Evolutionary conservation across 805 yeast genomes (phyloP).

Genomic region (Nakazawaea holstii): DNA sequence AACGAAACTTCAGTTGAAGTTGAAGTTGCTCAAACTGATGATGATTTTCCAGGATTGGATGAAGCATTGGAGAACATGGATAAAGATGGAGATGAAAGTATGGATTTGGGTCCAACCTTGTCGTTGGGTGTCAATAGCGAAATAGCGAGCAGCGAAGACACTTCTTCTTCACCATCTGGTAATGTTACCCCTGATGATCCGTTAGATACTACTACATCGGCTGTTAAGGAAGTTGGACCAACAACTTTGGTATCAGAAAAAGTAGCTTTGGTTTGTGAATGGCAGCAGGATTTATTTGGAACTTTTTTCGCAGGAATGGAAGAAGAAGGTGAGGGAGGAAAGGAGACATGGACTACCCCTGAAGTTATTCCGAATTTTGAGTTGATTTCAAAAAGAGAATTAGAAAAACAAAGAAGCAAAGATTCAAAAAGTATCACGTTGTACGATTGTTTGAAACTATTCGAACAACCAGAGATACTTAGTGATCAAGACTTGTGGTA

Average conservation of each 20-base stretch:
- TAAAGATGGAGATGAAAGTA: constrained; percentile 4
- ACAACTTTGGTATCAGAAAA: constrained; percentile 23
- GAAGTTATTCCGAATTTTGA: constrained; percentile 46
- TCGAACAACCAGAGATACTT: constrained; percentile 77
- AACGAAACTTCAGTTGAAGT: background rate
- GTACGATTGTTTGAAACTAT: constrained; percentile 68
- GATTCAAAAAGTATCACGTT: constrained; percentile 41
- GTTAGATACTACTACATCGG: background rate
- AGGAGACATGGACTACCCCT: constrained; percentile 52
- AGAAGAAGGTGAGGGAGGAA: constrained; percentile 39
- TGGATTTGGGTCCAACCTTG: background rate
- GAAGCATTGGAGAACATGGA: constrained; percentile 1
- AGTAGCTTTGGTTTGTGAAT: constrained; percentile 57
- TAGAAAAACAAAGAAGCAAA: constrained; percentile 23
- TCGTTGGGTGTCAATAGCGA: background rate
- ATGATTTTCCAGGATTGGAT: constrained; percentile 4
- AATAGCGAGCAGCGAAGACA: background rate
- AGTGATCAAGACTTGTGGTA: constrained; percentile 92
- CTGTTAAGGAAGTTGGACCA: constrained; percentile 13
- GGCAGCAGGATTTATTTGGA: constrained; percentile 46
- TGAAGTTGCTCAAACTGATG: background rate
- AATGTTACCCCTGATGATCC: background rate
- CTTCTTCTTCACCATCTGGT: background rate
- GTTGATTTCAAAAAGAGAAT: constrained; percentile 40
- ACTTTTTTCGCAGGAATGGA: constrained; percentile 47